These are phyloP conservation scores for Testicularia cyperi DNA, from an alignment of 1,284 basidiomycete species.

Conservation along the genomic window DNA sequence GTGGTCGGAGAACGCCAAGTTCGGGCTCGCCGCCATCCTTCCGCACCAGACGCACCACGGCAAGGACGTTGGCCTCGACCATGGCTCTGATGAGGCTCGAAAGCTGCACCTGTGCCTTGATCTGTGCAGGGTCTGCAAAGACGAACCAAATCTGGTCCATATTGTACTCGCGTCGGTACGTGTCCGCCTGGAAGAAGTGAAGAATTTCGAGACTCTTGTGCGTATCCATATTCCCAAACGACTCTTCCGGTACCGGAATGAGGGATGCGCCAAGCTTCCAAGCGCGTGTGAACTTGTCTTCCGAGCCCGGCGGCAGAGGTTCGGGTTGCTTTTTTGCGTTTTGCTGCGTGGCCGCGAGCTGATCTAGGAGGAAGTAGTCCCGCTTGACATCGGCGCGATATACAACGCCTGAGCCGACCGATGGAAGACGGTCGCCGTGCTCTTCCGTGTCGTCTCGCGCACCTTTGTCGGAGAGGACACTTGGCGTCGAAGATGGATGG, in stretches of 20 bases:
- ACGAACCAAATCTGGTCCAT: constrained; percentile 87
- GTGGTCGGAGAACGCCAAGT: constrained; percentile 47
- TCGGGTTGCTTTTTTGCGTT: constrained; percentile 63
- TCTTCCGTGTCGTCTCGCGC: neutral
- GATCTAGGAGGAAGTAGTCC: constrained; percentile 35
- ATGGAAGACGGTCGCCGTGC: constrained; percentile 1
- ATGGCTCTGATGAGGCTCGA: constrained; percentile 84
- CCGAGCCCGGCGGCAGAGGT: constrained; percentile 67
- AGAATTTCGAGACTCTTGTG: constrained; percentile 82
- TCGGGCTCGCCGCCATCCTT: constrained; percentile 76
- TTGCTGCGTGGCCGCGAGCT: constrained; percentile 50
- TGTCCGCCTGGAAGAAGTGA: constrained; percentile 71
- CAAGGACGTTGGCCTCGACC: constrained; percentile 68
- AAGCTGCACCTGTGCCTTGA: constrained; percentile 76
- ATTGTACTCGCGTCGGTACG: constrained; percentile 66
- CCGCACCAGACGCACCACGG: constrained; percentile 78
- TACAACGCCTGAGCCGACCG: constrained; percentile 1
- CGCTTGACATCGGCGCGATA: constrained; percentile 27
- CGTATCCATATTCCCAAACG: constrained; percentile 72
- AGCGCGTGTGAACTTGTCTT: constrained; percentile 71
- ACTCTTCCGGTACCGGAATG: constrained; percentile 70
- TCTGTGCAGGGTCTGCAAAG: constrained; percentile 72
- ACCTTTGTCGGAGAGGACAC: constrained; percentile 2
- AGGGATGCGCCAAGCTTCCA: constrained; percentile 91
- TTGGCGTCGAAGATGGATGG: constrained; percentile 19